Percentiles rank a stretch among this genome's conserved stretches.
These are phyloP conservation scores for Colletotrichum lupini DNA, from an alignment of 2,329 filamentous ascomycete species.

Conservation along the genomic window DNA sequence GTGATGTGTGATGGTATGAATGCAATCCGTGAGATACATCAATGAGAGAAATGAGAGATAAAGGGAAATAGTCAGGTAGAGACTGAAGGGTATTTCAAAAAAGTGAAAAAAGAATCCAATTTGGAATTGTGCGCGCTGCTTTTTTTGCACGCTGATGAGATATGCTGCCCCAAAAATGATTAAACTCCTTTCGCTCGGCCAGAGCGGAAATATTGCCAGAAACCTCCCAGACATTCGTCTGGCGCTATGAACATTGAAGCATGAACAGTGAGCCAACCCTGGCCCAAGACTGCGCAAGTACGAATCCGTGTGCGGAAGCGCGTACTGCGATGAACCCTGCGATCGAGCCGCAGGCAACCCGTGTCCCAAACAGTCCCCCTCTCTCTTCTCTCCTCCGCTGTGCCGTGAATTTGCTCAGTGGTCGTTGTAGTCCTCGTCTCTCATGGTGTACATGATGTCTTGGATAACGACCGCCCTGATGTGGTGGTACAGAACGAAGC, in stretches of 20 bases:
- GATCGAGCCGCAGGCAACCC: background rate
- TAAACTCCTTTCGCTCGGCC: constrained; percentile 22
- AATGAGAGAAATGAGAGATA: background rate
- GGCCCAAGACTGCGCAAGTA: constrained; percentile 14
- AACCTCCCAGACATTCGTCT: constrained; percentile 4
- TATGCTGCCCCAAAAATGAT: constrained; percentile 18
- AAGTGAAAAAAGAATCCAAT: constrained; percentile 14
- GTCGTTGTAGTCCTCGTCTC: constrained; percentile 58
- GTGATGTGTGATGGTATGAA: background rate
- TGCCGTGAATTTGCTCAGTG: constrained; percentile 5
- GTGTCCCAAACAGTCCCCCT: background rate
- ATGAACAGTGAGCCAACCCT: constrained; percentile 30
- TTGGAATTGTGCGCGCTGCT: constrained; percentile 11
- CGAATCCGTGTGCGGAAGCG: constrained; percentile 3
- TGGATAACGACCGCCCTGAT: constrained; percentile 59
- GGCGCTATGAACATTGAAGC: constrained; percentile 30
- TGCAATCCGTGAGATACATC: background rate
- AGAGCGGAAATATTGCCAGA: constrained; percentile 22
- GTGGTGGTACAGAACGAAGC: constrained; percentile 57
- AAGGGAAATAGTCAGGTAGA: background rate
- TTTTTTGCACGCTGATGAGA: constrained; percentile 24
- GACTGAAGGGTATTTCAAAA: constrained; percentile 19
- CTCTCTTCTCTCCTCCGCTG: background rate
- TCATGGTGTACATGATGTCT: constrained; percentile 66
- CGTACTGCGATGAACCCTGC: constrained; percentile 24